phyloP scores from a whole-genome alignment of 148 eudicot genomes.

The Heliamphora exappendiculata region DNA sequence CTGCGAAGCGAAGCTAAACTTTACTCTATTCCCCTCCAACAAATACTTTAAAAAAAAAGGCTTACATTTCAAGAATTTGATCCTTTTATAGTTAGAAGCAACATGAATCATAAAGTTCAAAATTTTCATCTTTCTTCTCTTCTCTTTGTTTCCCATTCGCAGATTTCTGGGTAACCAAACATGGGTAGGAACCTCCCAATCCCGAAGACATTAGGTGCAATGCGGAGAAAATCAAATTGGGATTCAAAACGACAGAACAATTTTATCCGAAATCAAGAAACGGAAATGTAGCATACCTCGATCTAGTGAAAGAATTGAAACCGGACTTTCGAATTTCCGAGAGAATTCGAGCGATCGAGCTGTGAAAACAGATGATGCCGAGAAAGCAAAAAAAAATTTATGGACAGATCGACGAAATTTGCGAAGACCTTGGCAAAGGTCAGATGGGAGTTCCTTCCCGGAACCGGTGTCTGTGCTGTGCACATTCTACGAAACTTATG shows the following conservation, averaged over 20 bases:
- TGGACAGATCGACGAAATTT: neutral
- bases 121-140: neutral
- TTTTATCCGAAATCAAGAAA: neutral
- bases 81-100: neutral
- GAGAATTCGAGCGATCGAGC: neutral
- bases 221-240: neutral
- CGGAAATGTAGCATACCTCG: neutral
- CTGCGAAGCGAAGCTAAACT: no score
- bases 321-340: neutral
- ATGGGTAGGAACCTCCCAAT: neutral
- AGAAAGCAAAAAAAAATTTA: no score
- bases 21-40: no score
- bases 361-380: neutral
- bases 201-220: neutral
- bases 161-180: neutral
- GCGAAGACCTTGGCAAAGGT: neutral
- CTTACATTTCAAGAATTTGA: neutral
- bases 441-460: no score
- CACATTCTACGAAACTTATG: no score
- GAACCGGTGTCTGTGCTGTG: no score
- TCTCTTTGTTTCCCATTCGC: no score
- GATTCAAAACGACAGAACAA: neutral
- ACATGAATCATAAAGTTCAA: neutral
- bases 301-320: neutral
- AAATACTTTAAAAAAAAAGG: no score